Evolutionary conservation across 768 basidiomycete species (phyloP), one percentile per base, ranked within the genome.

Genomic region (Agrocybe praecox): DNA sequence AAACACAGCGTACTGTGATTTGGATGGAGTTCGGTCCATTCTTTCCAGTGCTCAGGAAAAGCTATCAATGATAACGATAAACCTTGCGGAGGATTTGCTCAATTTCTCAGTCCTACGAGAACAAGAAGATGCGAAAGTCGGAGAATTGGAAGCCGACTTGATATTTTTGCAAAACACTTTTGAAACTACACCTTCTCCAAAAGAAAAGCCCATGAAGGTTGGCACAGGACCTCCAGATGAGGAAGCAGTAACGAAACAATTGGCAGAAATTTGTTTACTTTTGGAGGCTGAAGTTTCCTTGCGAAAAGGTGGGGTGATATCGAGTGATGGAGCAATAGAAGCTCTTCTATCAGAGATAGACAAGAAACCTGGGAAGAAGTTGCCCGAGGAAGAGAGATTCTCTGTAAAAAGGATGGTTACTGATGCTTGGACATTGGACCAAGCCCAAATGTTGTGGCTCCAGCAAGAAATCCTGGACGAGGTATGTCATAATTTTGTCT

Each of bases 351-450:
- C 55, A 4, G 50, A 56, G 40, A 34, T 62, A 4, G 49, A 58
- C 18, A 56, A 60, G 34, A 21, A 40, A 26, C 11, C 24, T 23
- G 42, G 12, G 4, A 21, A 8, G 24, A 9, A 40, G 9, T 36
- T n/a, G 19, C 7, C 15, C 18, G 24, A 49, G 42, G 34, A n/a
- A 8, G 49, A 55, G 22, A 6, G 21, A 18, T 6, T 49, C 17
- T 29, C 40, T 22, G 55, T 61, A n/a, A 32, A 63, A 12, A 36
- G 53, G n/a, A n/a, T 56, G 14, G n/a, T 66, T 2, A 23, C 22
- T 4, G 18, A 49, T 2, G 61, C 68, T 12, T 66, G 66, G 66
- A 23, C 32, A 3, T 29, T 57, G 26, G 68, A 69, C 46, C 68
- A 69, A 50, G 18, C 26, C 14, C 33, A 26, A 14, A 58, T 65